Conservation (phyloP, 2,329 filamentous ascomycete species). For the Dactylellina parvicollis region DNA sequence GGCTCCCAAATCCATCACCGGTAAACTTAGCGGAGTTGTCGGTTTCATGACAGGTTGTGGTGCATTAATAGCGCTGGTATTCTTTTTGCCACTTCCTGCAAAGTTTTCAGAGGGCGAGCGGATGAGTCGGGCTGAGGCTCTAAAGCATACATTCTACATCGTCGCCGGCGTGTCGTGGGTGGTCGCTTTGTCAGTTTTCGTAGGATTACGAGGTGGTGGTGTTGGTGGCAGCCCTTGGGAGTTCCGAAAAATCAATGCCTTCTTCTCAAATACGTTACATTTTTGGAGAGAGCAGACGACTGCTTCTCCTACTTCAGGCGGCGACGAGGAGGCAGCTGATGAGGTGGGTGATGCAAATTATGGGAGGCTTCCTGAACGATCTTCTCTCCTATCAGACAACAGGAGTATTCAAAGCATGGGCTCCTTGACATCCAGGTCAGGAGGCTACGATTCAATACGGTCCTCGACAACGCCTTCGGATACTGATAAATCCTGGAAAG, state of each 20-base stretch:
- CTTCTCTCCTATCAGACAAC: constrained; percentile 16
- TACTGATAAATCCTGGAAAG: constrained; percentile 15
- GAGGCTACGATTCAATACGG: constrained; percentile 14
- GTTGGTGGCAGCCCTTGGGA: constrained; percentile 44
- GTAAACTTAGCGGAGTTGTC: constrained; percentile 81
- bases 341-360: neutral
- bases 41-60: constrained; percentile 93
- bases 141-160: constrained; percentile 86
- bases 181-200: constrained; percentile 78
- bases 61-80: constrained; percentile 79
- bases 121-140: constrained; percentile 76
- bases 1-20: constrained; percentile 64
- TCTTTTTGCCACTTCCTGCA: constrained; percentile 89
- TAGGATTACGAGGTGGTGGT: constrained; percentile 71
- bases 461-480: neutral
- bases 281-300: constrained; percentile 13
- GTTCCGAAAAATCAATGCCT: constrained; percentile 31
- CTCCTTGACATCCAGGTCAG: constrained; percentile 6
- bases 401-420: constrained; percentile 33
- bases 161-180: constrained; percentile 77
- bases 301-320: neutral
- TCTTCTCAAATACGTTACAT: constrained; percentile 1
- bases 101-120: constrained; percentile 78
- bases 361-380: constrained; percentile 8
- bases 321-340: constrained; percentile 25